phyloP scores from a whole-genome alignment of 1,139 yeast genomes.

The Lodderomyces margitis region DNA sequence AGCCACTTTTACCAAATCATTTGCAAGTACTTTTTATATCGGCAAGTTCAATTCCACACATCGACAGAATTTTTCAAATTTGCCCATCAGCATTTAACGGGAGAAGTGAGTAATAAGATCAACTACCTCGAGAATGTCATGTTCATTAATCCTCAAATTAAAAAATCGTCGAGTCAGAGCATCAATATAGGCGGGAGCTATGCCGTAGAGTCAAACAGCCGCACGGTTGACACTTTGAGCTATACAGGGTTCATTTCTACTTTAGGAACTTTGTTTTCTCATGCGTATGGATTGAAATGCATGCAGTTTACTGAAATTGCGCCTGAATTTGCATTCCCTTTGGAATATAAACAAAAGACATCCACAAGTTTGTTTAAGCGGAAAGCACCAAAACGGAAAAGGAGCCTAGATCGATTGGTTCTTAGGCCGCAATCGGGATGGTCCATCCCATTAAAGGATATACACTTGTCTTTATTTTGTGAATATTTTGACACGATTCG shows the following conservation, averaged over 20 bases:
- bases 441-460: slow-evolving; percentile 45
- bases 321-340: slow-evolving; percentile 50
- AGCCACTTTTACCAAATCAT: slow-evolving; percentile 35
- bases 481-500: slow-evolving; percentile 45
- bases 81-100: slow-evolving; percentile 24
- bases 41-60: slow-evolving; percentile 25
- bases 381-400: slow-evolving; percentile 19
- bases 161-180: slow-evolving; percentile 21
- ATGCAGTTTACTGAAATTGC: slow-evolving; percentile 43
- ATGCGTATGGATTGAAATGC: slow-evolving; percentile 32
- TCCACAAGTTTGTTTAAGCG: slow-evolving; percentile 11
- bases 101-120: slow-evolving; percentile 24
- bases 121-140: slow-evolving; percentile 29
- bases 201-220: slow-evolving; percentile 25
- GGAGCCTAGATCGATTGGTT: slow-evolving; percentile 24
- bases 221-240: slow-evolving; percentile 17
- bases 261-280: slow-evolving; percentile 25
- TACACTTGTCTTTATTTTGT: slow-evolving; percentile 26
- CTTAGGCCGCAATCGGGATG: slow-evolving; percentile 48
- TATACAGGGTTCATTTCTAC: slow-evolving; percentile 29
- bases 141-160: slow-evolving; percentile 36
- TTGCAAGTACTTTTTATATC: slow-evolving; percentile 37
- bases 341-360: slow-evolving; percentile 15
- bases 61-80: slow-evolving; percentile 32
- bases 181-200: slow-evolving; percentile 43